Conservation (phyloP, 2,329 filamentous ascomycete species). For the Epichloe typhina region DNA sequence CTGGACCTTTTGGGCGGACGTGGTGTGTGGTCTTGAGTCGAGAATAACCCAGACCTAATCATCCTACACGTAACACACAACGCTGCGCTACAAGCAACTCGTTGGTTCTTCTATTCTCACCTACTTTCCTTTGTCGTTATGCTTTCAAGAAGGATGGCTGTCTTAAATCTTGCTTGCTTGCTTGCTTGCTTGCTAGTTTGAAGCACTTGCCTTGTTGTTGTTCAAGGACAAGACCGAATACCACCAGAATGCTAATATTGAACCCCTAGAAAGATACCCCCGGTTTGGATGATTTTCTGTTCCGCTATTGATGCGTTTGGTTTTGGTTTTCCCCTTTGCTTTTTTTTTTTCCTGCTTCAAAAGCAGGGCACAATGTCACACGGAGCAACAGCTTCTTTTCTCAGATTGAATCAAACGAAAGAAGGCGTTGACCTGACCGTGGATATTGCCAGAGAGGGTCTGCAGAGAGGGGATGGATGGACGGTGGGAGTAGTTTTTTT, state of each 20-base stretch:
- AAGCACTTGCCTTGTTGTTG: not conserved
- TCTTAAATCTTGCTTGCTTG: conserved; percentile 1
- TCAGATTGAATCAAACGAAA: not conserved
- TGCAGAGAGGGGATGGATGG: not conserved
- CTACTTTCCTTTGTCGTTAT: conserved; percentile 3
- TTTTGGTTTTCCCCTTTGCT: conserved; percentile 5
- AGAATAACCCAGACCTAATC: too few relatives aligned
- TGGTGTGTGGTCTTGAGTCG: too few relatives aligned
- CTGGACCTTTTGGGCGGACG: not conserved
- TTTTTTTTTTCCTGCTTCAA: conserved; percentile 1
- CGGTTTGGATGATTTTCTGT: conserved; percentile 14
- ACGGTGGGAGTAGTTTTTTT: not conserved
- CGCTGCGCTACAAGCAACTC: not conserved
- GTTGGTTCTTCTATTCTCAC: not conserved
- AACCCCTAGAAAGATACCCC: conserved; percentile 27
- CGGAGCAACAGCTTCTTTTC: not conserved
- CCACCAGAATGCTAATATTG: conserved; percentile 18
- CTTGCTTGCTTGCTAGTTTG: not conserved
- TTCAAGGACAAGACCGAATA: not conserved
- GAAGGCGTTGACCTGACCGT: not conserved
- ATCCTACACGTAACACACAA: not conserved
- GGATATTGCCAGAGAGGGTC: not conserved
- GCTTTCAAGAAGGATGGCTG: not conserved
- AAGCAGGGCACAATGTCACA: not conserved
- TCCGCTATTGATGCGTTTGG: not conserved